phyloP scores from a whole-genome alignment of 257 asterid genomes.

The Buddleja alternifolia region DNA sequence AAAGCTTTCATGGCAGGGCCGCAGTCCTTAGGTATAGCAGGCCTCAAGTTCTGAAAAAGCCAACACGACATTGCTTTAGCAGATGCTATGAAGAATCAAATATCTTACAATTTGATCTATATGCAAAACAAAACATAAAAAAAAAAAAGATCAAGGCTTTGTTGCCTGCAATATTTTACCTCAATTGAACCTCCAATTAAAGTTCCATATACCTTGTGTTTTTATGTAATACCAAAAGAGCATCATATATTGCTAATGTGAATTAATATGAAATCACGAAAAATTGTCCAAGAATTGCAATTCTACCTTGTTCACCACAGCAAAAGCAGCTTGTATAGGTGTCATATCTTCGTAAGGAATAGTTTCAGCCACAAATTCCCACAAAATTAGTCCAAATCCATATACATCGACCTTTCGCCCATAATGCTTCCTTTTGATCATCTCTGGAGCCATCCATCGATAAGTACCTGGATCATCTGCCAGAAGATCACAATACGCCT shows the following conservation, averaged over 20 bases:
- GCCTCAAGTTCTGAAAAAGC: constrained; percentile 70
- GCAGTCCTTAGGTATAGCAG: constrained; percentile 62
- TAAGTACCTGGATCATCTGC: constrained; percentile 81
- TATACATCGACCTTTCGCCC: constrained; percentile 70
- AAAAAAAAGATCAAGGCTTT: background rate
- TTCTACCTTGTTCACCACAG: constrained; percentile 72
- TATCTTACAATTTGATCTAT: background rate
- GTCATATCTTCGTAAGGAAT: constrained; percentile 77
- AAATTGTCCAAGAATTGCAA: background rate
- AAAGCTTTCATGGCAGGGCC: constrained; percentile 78
- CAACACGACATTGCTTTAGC: constrained; percentile 23
- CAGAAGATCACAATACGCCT: constrained; percentile 61
- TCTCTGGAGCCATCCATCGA: constrained; percentile 93
- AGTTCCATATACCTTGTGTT: no score
- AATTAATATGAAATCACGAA: background rate
- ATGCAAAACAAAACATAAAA: background rate
- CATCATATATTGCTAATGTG: background rate
- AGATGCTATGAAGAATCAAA: background rate
- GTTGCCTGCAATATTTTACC: background rate
- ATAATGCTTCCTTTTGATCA: constrained; percentile 62
- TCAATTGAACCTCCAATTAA: no score
- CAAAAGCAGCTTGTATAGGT: constrained; percentile 80
- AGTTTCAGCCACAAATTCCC: constrained; percentile 71
- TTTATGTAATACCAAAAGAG: no score
- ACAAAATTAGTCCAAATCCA: constrained; percentile 69